Evolutionary conservation across 139 green algal genomes (phyloP), one percentile per base, ranked within the genome.

Genomic region (Mesostigma viride): DNA sequence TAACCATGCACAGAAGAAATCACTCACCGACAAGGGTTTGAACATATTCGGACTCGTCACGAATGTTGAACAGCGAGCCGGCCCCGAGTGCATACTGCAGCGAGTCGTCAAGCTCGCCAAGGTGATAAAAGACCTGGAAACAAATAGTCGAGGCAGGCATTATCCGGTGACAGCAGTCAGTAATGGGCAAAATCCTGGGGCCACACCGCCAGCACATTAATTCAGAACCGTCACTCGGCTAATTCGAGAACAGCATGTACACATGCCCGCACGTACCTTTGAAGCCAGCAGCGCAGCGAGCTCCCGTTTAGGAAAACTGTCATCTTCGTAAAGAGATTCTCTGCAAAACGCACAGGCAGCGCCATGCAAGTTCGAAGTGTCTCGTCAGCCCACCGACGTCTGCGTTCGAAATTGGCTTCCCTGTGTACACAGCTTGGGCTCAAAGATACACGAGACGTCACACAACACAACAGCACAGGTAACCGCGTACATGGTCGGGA

Each of bases 71-170:
- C n/a, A 95, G 80, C 4, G 28, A 31, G 24, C 89, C 93, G 6
- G 93, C 91, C 8, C 87, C 85, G 20, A 99, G 82, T 0, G 93
- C 93, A 70, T 97, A 98, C 1, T 73, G 87, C 2, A 98, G 77
- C 1, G 93, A 89, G 62, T 97, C 92, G 58, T 95, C 82, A 11
- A 98, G 80, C 76, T 97, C 94, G 3, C 91, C 90, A 17, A 99
- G 82, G 72, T 99, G 87, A 73, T 97, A 99, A 64, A 97, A 99
- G 8, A 97, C 92, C 91, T 97, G 88, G 33, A 1, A 3, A 67
- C 2, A 45, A 2, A 14, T 40, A 31, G 34, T 64, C 53, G 11
- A 6, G 8, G 22, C 53, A 24, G 56, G n/a, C n/a, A n/a, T n/a
- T n/a, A n/a, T n/a, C n/a, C n/a, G n/a, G n/a, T n/a, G 17, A 56